Conservation (phyloP, 2,329 filamentous ascomycete genomes). For the Cordyceps farinosa region DNA sequence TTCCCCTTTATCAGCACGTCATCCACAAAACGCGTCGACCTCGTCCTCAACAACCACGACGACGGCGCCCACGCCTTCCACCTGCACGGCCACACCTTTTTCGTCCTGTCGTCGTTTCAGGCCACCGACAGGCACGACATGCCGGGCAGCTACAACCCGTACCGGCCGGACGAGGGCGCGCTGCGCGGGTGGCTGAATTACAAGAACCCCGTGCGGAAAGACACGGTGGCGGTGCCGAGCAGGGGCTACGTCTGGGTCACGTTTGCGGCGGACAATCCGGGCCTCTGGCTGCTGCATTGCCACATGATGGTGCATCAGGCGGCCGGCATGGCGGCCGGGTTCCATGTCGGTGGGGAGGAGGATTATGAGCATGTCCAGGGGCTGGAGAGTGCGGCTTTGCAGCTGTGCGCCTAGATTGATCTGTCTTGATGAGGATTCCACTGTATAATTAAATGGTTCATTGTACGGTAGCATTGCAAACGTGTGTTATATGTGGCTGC, state of each 20-base stretch:
- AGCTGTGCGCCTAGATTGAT: slow-evolving; percentile 13
- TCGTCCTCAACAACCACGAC: slow-evolving; percentile 32
- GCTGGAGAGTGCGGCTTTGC: slow-evolving; percentile 19
- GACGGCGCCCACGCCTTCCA: slow-evolving; percentile 39
- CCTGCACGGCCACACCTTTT: slow-evolving; percentile 55
- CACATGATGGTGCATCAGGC: slow-evolving; percentile 27
- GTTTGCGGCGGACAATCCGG: slow-evolving; percentile 24
- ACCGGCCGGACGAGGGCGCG: slow-evolving; percentile 12
- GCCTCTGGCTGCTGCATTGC: slow-evolving; percentile 28
- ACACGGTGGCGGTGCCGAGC: slow-evolving; percentile 40
- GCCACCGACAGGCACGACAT: slow-evolving; percentile 19
- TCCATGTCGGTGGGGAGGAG: slow-evolving; percentile 23
- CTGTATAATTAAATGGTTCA: too few species aligned
- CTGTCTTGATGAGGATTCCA: too few species aligned
- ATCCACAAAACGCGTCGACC: slow-evolving; percentile 21
- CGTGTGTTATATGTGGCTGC: too few species aligned
- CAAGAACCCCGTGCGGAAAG: slow-evolving; percentile 24
- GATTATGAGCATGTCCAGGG: slow-evolving; percentile 20
- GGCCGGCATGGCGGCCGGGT: slow-evolving; percentile 24
- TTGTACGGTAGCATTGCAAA: too few species aligned
- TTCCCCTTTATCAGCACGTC: slow-evolving; percentile 21
- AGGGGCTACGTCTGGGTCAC: slow-evolving; percentile 25
- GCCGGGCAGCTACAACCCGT: slow-evolving; percentile 26
- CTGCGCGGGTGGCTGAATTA: slow-evolving; percentile 16
- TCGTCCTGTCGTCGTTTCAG: slow-evolving; percentile 31